Evolutionary conservation across 495 filamentous ascomycete genomes (phyloP).

Genomic region (Neurospora africana): DNA sequence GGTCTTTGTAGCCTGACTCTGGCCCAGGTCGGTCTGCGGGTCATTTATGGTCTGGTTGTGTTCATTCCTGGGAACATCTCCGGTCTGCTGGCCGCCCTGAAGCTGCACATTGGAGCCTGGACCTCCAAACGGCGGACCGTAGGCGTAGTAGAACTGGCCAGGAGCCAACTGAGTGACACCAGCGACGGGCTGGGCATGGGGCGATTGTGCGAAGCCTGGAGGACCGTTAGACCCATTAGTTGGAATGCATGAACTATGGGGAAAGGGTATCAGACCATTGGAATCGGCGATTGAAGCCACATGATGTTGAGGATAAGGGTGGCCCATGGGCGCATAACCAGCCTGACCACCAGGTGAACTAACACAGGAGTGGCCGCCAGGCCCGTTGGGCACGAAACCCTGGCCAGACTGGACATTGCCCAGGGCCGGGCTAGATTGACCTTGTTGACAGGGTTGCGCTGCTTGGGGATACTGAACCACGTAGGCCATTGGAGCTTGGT

Average conservation of each 20-base stretch:
- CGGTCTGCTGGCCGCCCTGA: background rate
- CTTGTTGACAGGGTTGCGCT: background rate
- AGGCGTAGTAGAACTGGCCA: background rate
- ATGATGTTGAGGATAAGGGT: background rate
- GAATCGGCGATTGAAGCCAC: background rate
- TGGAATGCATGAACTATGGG: background rate
- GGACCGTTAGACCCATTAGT: background rate
- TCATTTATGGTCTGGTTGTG: background rate
- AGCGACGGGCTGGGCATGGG: background rate
- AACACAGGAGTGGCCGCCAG: background rate
- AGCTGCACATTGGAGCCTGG: background rate
- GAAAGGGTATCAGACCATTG: background rate
- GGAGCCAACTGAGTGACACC: background rate
- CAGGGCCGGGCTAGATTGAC: background rate
- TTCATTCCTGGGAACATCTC: background rate
- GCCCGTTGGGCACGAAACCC: background rate
- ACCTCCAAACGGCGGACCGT: background rate
- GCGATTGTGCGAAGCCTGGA: background rate
- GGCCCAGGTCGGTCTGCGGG: background rate
- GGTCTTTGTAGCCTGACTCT: background rate
- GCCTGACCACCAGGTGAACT: background rate
- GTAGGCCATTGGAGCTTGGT: background rate
- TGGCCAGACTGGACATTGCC: background rate
- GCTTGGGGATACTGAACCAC: background rate
- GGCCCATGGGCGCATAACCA: background rate